Base-by-base conservation (phyloP, 805 yeast genomes). In the Metschnikowia drakensbergensis region DNA sequence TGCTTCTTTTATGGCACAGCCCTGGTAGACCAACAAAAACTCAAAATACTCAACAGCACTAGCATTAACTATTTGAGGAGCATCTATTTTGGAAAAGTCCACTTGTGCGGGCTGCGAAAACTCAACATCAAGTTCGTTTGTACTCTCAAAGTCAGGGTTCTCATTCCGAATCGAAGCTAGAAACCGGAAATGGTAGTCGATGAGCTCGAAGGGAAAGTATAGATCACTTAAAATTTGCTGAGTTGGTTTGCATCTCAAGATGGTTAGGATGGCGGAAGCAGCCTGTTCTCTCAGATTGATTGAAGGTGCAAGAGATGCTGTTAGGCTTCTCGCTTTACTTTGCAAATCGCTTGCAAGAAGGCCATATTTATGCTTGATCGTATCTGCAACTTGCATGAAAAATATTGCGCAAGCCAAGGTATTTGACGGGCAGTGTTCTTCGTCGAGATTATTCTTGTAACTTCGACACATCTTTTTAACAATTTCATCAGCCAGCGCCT, bases 141-240 rank as follows among this genome's bases (percentile, higher is more conserved):
- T 27, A 10, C 36, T 22, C 30, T 10, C 37, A 2, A 26, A 5
- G 3, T 23, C 13, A 11, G 13, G 25, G 27, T 6, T 30, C 25
- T 13, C 23, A 10, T 26, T 23, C 3, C 23, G n/a, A 3, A 6
- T n/a, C 10, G 43, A 31, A 5, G 25, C 36, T 36, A 43, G 32
- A 34, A 30, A 51, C 6, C 37, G 49, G 28, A 47, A 43, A 31
- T 53, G 52, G 29, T 52, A 52, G 27, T 54, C 52, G 13, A 54
- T 41, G 10, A 52, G 37, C 28, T 54, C 57, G 31, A 49, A 47
- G 7, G 57, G 57, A 27, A 54, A 52, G n/a, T 42, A 50, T 11
- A 49, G 34, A 7, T 46, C 46, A 7, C 26, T 41, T 8, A 54
- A 40, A 9, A 38, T 29, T 6, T 47, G 47, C 8, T 29, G 42